These are phyloP conservation scores for Parachlorella kessleri DNA, from an alignment of 139 green algal genomes.

Conservation along the genomic window DNA sequence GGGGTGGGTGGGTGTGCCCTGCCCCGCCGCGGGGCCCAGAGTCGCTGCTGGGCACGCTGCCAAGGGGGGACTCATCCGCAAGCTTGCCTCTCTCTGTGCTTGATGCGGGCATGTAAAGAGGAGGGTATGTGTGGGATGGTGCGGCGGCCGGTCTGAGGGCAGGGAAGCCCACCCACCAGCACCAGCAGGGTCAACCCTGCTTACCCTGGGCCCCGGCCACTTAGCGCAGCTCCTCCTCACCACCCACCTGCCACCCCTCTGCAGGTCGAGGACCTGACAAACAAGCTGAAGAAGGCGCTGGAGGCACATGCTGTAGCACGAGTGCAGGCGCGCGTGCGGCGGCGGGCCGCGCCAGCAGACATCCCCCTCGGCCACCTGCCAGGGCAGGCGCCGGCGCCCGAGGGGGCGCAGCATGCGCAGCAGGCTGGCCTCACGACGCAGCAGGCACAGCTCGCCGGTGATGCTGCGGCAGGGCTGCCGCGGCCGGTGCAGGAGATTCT, in stretches of 20 bases:
- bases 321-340: slow-evolving; percentile 48
- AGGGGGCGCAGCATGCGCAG: neutral
- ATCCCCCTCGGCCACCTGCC: neutral
- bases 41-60: too few relatives aligned
- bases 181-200: too few relatives aligned
- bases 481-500: neutral
- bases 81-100: too few relatives aligned
- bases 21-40: too few relatives aligned
- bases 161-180: too few relatives aligned
- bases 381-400: neutral
- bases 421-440: neutral
- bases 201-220: too few relatives aligned
- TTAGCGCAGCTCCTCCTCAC: neutral
- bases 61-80: too few relatives aligned
- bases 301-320: slow-evolving; percentile 58
- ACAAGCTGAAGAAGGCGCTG: slow-evolving; percentile 54
- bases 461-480: neutral
- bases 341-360: slow-evolving; percentile 5
- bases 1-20: neutral
- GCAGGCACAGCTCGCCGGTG: neutral
- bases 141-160: too few relatives aligned
- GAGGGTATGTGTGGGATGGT: too few relatives aligned
- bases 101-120: too few relatives aligned
- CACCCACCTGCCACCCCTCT: neutral
- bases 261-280: slow-evolving; percentile 46